Evolutionary conservation across 2,329 filamentous ascomycete genomes (phyloP).

Genomic region (Pseudonectria foliicola): DNA sequence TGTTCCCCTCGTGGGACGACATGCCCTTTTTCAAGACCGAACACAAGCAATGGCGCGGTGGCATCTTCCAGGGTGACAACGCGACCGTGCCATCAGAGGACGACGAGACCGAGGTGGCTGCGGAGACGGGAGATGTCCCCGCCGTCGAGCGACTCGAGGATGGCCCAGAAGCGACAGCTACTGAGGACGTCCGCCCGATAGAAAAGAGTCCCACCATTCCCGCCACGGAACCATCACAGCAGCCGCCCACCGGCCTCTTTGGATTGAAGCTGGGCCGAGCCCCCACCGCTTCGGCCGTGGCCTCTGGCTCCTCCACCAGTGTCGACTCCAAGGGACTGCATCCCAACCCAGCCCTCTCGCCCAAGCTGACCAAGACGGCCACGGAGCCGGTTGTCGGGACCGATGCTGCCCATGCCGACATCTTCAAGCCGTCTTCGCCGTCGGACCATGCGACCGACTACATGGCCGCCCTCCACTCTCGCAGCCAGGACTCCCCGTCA

Average conservation of each 20-base stretch:
- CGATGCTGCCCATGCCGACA: slow-evolving; percentile 59
- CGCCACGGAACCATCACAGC: slow-evolving; percentile 28
- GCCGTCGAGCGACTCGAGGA: slow-evolving; percentile 41
- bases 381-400: slow-evolving; percentile 61
- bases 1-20: slow-evolving; percentile 94
- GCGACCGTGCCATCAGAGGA: slow-evolving; percentile 27
- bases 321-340: slow-evolving; percentile 38
- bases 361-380: slow-evolving; percentile 35
- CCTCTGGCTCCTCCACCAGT: slow-evolving; percentile 40
- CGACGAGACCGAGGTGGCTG: slow-evolving; percentile 13
- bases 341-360: slow-evolving; percentile 28
- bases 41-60: slow-evolving; percentile 72
- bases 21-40: slow-evolving; percentile 81
- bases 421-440: slow-evolving; percentile 49
- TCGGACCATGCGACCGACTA: slow-evolving; percentile 54
- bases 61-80: slow-evolving; percentile 63
- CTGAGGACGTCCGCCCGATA: slow-evolving; percentile 36
- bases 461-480: slow-evolving; percentile 62
- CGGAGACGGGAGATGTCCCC: slow-evolving; percentile 41
- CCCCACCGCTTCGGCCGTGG: slow-evolving; percentile 17
- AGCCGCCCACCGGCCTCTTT: slow-evolving; percentile 37
- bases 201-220: slow-evolving; percentile 52
- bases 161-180: slow-evolving; percentile 26
- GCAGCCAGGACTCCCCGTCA: slow-evolving; percentile 50
- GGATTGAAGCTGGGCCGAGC: slow-evolving; percentile 40